Conservation (phyloP, 2,329 filamentous ascomycete species). For the Botrytis porri region DNA sequence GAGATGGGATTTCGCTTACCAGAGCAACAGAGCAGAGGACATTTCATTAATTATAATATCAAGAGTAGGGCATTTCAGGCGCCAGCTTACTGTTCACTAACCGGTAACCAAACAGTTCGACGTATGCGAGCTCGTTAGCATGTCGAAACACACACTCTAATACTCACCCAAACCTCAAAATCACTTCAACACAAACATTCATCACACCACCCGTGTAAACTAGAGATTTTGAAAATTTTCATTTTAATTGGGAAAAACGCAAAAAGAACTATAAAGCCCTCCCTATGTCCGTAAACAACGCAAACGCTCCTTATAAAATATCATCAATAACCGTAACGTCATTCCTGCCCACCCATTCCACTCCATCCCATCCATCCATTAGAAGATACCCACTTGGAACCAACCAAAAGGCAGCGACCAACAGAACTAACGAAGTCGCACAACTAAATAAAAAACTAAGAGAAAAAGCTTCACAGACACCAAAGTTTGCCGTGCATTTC, state of each 20-base stretch:
- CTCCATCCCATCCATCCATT: not conserved
- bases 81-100: not conserved
- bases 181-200: not conserved
- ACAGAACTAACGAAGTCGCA: not conserved
- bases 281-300: not conserved
- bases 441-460: not conserved
- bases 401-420: not conserved
- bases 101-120: not conserved
- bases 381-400: not conserved
- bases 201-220: not conserved
- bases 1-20: not conserved
- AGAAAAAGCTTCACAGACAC: conserved; percentile 15
- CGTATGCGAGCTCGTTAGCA: not conserved
- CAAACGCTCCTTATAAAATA: conserved; percentile 5
- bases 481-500: not conserved
- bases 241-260: not conserved
- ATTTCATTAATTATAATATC: not conserved
- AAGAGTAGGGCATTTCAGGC: not conserved
- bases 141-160: not conserved
- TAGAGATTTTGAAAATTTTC: not conserved
- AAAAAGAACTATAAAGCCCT: conserved; percentile 5
- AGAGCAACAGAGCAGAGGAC: not conserved
- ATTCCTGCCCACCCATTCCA: not conserved
- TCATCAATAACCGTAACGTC: conserved; percentile 8
- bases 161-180: not conserved